These are phyloP conservation scores for Penicillium silybi DNA, from an alignment of 495 filamentous ascomycete genomes.

Conservation along the genomic window DNA sequence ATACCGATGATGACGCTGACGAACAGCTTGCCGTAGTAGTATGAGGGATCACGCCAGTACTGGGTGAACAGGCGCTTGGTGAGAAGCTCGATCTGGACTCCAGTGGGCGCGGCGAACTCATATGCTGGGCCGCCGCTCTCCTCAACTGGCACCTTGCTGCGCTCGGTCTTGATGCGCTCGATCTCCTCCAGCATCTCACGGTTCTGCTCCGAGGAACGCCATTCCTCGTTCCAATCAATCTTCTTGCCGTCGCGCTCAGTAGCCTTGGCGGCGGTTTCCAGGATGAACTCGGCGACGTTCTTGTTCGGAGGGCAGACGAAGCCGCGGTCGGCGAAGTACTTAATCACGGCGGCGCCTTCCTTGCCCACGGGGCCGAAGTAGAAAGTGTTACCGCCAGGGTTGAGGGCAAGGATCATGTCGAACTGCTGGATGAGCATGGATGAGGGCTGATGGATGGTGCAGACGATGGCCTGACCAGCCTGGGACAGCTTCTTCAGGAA, in stretches of 20 bases:
- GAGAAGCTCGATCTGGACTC: slow-evolving; percentile 55
- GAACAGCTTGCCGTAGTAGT: slow-evolving; percentile 74
- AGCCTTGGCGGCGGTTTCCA: slow-evolving; percentile 71
- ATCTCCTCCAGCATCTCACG: slow-evolving; percentile 55
- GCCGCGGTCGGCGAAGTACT: slow-evolving; percentile 64
- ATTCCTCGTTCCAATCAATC: slow-evolving; percentile 69
- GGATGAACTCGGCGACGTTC: slow-evolving; percentile 83
- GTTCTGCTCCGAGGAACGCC: slow-evolving; percentile 58
- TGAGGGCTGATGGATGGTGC: slow-evolving; percentile 79
- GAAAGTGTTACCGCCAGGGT: slow-evolving; percentile 66
- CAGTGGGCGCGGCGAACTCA: slow-evolving; percentile 63
- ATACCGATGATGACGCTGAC: slow-evolving; percentile 63
- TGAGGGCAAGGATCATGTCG: slow-evolving; percentile 69
- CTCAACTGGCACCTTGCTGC: slow-evolving; percentile 45
- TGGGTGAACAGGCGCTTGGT: slow-evolving; percentile 64
- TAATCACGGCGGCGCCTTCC: slow-evolving; percentile 56
- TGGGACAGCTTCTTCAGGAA: slow-evolving; percentile 81
- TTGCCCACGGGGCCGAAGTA: slow-evolving; percentile 72
- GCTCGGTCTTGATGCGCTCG: slow-evolving; percentile 50
- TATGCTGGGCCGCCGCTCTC: slow-evolving; percentile 33
- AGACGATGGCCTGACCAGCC: slow-evolving; percentile 71
- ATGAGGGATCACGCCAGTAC: slow-evolving; percentile 68
- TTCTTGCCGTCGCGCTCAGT: slow-evolving; percentile 45
- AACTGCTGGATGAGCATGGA: slow-evolving; percentile 71
- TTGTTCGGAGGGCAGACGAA: slow-evolving; percentile 56